Base-by-base conservation (phyloP, 225 moss, liverwort and hornwort species). In the Climacium dendroides region DNA sequence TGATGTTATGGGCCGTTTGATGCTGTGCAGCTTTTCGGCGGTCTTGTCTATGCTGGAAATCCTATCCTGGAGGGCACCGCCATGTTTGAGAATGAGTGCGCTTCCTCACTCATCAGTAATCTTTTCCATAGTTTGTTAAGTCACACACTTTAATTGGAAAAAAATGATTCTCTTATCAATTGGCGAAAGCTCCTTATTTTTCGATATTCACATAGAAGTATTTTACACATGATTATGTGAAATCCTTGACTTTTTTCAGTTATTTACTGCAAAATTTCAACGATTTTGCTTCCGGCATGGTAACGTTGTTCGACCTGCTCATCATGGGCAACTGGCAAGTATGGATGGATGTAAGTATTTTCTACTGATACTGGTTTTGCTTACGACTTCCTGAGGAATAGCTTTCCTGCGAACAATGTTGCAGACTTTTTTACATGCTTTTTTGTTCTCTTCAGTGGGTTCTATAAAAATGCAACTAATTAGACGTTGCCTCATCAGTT, bases 311-410 rank as follows among this genome's bases (percentile, higher is more conserved):
- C 87, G 96, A 98, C 81, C 66, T 98, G 63, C 92, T 98, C 45
- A 95, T 98, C 74, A 93, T 96, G 96, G 97, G 98, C 86, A 96
- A 92, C 81, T 98, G 98, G 98, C 94, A 97, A 88, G 2, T 30
- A 23, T 98, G 96, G 96, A 93, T 98, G 96, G 96, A 98, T 52
- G 97, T 97, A 84, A 85, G 94, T 76, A 41, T 55, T 74, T 20
- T 22, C 58, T 55, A 71, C 70, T 6, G 53, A 79, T 66, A 34
- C 41, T 55, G 47, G 43, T n/a, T 64, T 64, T 87, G 34, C 70
- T 73, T n/a, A 14, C 3, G 67, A 67, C 26, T 78, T 77, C 35
- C 69, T 37, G 48, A 65, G 26, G 26, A 69, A 19, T 12, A 29
- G 8, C 55, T 54, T 83, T 79, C 70, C 71, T 70, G 45, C 10